Percentiles rank a stretch among this genome's conserved stretches.
Evolutionary conservation across 371 early-diverging fungal species (phyloP).

Genomic region (Mortierella sp.): DNA sequence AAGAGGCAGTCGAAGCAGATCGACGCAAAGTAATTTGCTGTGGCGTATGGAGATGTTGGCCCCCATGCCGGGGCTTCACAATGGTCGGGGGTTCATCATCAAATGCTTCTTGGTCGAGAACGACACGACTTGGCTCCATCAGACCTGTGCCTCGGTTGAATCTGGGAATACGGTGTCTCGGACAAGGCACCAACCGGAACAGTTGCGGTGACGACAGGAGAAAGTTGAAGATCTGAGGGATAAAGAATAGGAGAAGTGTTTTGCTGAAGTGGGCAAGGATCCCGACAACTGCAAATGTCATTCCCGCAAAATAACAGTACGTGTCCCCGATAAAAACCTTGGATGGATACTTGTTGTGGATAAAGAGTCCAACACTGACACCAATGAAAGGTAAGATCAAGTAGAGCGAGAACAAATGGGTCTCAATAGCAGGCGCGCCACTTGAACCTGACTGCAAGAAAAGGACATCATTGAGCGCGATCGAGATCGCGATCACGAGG

Average conservation of each 20-base stretch:
- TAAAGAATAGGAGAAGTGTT: slow-evolving; percentile 92
- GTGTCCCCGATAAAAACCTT: slow-evolving; percentile 98
- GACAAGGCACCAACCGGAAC: slow-evolving; percentile 95
- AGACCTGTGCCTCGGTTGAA: slow-evolving; percentile 63
- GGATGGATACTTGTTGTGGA: slow-evolving; percentile 95
- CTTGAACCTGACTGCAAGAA: slow-evolving; percentile 65
- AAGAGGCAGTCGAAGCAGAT: slow-evolving; percentile 31
- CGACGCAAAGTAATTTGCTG: slow-evolving; percentile 27
- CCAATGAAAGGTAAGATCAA: slow-evolving; percentile 93
- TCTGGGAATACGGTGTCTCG: slow-evolving; percentile 95
- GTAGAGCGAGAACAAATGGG: slow-evolving; percentile 86
- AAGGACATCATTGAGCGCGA: slow-evolving; percentile 81
- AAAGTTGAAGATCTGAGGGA: slow-evolving; percentile 98
- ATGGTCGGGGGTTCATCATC: slow-evolving; percentile 5
- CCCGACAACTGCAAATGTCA: slow-evolving; percentile 96
- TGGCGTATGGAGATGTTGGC: slow-evolving; percentile 14
- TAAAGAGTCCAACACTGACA: slow-evolving; percentile 80
- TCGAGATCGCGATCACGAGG: slow-evolving; percentile 88
- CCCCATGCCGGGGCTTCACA: slow-evolving; percentile 1
- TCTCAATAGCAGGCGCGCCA: slow-evolving; percentile 66
- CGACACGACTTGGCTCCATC: slow-evolving; percentile 55
- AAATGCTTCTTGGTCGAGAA: slow-evolving; percentile 25
- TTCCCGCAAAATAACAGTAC: slow-evolving; percentile 98
- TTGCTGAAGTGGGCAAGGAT: slow-evolving; percentile 94
- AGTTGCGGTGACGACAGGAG: slow-evolving; percentile 95